phyloP scores from a whole-genome alignment of 805 yeast genomes.

The Priceomyces haplophilus region DNA sequence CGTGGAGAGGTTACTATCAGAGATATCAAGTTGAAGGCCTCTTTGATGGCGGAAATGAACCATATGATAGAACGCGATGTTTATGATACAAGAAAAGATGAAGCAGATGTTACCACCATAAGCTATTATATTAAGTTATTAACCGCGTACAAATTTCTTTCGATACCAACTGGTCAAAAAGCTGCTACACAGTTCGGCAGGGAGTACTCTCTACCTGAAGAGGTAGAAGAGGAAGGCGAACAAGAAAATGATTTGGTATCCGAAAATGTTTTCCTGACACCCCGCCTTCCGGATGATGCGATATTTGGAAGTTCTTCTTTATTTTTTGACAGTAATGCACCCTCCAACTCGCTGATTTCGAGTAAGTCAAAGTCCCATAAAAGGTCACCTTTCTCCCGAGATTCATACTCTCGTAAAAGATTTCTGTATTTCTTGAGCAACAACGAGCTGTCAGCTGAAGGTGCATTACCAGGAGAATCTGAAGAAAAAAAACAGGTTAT shows the following conservation, averaged over 20 bases:
- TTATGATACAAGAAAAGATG: conserved; percentile 3
- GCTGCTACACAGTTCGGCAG: not conserved
- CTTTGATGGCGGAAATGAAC: conserved; percentile 32
- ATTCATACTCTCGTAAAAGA: conserved; percentile 13
- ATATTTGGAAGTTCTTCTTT: conserved; percentile 1
- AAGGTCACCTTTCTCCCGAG: conserved; percentile 1
- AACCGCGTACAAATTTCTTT: conserved; percentile 32
- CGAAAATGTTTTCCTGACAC: not conserved
- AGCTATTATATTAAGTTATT: conserved; percentile 30
- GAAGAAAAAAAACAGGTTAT: conserved; percentile 21
- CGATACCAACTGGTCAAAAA: conserved; percentile 14
- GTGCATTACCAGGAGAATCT: conserved; percentile 5
- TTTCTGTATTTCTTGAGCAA: conserved; percentile 16
- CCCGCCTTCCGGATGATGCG: not conserved
- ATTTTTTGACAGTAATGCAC: not conserved
- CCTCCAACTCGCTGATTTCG: not conserved
- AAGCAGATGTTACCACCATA: conserved; percentile 25
- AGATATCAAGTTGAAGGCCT: conserved; percentile 30
- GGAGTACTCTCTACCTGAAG: conserved; percentile 1
- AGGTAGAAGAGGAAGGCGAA: conserved; percentile 10
- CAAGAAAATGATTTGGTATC: not conserved
- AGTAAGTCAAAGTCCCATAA: not conserved
- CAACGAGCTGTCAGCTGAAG: not conserved
- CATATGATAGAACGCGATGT: conserved; percentile 24
- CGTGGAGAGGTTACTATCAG: conserved; percentile 27